These are phyloP conservation scores for Euclidium syriacum DNA, from an alignment of 345 rosid species.

Conservation along the genomic window DNA sequence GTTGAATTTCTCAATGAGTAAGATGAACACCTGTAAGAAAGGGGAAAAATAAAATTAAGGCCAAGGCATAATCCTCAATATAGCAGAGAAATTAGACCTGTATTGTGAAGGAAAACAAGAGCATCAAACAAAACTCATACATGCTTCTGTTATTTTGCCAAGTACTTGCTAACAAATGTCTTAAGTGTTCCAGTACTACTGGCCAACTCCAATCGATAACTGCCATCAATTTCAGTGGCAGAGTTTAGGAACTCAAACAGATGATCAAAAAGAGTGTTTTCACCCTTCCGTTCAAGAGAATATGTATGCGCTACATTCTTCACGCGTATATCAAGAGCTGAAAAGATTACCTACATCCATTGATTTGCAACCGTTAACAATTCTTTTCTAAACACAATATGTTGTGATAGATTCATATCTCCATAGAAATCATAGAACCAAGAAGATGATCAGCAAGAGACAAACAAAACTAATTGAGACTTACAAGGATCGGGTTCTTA, in stretches of 20 bases:
- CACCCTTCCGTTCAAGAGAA: conserved; percentile 93
- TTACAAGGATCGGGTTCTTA: background rate
- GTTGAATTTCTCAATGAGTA: conserved; percentile 74
- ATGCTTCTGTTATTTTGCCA: conserved; percentile 98
- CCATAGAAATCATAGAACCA: conserved; percentile 8
- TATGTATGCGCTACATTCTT: conserved; percentile 94
- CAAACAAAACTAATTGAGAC: background rate
- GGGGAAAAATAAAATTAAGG: background rate
- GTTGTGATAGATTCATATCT: background rate
- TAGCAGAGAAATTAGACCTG: background rate
- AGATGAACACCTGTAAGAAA: conserved; percentile 61
- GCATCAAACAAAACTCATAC: conserved; percentile 26
- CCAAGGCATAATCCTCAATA: background rate
- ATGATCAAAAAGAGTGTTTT: conserved; percentile 76
- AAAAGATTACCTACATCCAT: conserved; percentile 75
- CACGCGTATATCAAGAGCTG: conserved; percentile 93
- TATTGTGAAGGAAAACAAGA: conserved; percentile 1
- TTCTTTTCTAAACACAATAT: background rate
- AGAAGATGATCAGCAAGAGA: background rate
- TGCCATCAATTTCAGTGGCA: conserved; percentile 57
- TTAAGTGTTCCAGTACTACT: conserved; percentile 84
- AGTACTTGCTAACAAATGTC: conserved; percentile 86
- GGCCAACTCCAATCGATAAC: conserved; percentile 76
- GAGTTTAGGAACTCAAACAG: conserved; percentile 64
- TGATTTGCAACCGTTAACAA: conserved; percentile 4